A percentile compares a stretch with the other conserved stretches of the same genome.
These are phyloP conservation scores for Camelina sativa DNA, from an alignment of 345 rosid species.

Conservation along the genomic window DNA sequence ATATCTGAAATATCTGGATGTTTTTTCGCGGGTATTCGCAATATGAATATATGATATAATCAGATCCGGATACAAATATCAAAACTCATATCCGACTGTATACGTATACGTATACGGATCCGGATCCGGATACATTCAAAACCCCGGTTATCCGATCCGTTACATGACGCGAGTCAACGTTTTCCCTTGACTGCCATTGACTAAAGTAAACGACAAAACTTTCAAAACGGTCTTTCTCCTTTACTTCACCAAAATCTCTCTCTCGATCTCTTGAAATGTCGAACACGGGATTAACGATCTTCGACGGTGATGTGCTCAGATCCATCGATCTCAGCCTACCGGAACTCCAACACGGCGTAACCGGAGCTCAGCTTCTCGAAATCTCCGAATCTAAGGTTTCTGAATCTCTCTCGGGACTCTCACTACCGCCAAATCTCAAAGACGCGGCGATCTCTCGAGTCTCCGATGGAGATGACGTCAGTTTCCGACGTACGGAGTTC, in stretches of 20 bases:
- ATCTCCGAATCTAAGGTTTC: slow-evolving; percentile 63
- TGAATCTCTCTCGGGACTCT: slow-evolving; percentile 54
- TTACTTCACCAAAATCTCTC: slow-evolving; percentile 4
- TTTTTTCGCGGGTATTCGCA: too few relatives aligned
- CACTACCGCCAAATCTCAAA: slow-evolving; percentile 65
- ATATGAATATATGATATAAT: too few relatives aligned
- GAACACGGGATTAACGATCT: slow-evolving; percentile 59
- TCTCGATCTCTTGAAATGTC: slow-evolving; percentile 51
- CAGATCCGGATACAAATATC: too few relatives aligned
- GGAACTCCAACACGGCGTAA: slow-evolving; percentile 43
- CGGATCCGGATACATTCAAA: too few relatives aligned
- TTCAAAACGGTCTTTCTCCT: slow-evolving; percentile 20
- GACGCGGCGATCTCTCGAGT: slow-evolving; percentile 57
- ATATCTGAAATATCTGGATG: too few relatives aligned
- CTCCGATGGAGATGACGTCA: slow-evolving; percentile 41
- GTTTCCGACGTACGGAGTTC: slow-evolving; percentile 51
- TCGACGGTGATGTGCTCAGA: slow-evolving; percentile 72
- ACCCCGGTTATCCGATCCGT: too few relatives aligned
- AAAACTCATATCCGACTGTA: too few relatives aligned
- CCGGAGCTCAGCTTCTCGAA: slow-evolving; percentile 69
- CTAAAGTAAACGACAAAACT: neutral
- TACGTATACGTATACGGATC: too few relatives aligned
- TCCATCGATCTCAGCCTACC: slow-evolving; percentile 52
- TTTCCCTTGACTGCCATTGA: slow-evolving; percentile 15
- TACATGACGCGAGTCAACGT: slow-evolving; percentile 15